Evolutionary conservation across 2,329 filamentous ascomycete genomes (phyloP).

Genomic region (Metarhizium robertsii): DNA sequence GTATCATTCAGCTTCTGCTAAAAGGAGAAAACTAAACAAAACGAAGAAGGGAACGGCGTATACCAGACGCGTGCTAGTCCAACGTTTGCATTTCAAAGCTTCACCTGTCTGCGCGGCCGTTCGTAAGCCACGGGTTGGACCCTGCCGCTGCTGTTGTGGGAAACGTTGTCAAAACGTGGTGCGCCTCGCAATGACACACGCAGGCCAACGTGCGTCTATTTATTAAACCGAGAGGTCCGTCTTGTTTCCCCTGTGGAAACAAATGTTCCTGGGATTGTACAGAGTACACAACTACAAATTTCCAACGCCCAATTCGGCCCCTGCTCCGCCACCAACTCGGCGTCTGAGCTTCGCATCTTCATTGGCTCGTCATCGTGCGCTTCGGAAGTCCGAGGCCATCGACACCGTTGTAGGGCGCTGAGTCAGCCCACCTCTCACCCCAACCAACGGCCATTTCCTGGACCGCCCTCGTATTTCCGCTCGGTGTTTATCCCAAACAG

Average conservation of each 20-base stretch:
- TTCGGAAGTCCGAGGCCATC: slow-evolving; percentile 3
- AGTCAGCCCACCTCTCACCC: neutral
- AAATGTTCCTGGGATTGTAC: neutral
- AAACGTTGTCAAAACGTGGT: neutral
- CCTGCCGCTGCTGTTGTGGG: neutral
- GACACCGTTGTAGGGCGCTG: neutral
- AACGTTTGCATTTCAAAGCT: too few relatives aligned
- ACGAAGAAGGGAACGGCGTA: too few relatives aligned
- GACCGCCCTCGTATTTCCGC: slow-evolving; percentile 21
- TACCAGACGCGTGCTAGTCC: too few relatives aligned
- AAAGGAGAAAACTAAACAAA: too few relatives aligned
- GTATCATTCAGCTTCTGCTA: neutral
- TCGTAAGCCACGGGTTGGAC: neutral
- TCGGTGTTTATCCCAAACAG: slow-evolving; percentile 15
- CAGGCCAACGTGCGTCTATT: neutral
- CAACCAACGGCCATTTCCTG: too few relatives aligned
- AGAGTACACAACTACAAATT: too few relatives aligned
- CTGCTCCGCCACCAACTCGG: neutral
- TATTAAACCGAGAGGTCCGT: neutral
- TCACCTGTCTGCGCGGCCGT: too few relatives aligned
- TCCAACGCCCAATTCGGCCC: too few relatives aligned
- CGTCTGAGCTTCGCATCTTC: neutral
- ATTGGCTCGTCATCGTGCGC: neutral
- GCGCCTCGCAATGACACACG: neutral
- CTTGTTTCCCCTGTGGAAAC: neutral